Percentiles rank a stretch among this genome's conserved stretches.
These are phyloP conservation scores for Didymella glomerata DNA, from an alignment of 2,329 filamentous ascomycete genomes.

Conservation along the genomic window DNA sequence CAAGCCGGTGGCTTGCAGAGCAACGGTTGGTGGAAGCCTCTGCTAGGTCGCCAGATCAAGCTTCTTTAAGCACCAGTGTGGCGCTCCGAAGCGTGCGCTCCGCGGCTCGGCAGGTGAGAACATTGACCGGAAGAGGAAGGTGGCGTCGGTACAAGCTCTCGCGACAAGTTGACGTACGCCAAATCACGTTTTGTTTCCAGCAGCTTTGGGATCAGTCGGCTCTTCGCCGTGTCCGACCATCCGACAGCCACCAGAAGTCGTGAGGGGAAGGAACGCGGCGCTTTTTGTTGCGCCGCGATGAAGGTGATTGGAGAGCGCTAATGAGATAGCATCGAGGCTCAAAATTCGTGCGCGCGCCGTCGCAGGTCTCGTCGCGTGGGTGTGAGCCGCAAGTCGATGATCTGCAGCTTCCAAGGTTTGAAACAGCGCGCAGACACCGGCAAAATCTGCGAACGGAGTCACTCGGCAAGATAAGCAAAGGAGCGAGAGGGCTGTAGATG, in stretches of 20 bases:
- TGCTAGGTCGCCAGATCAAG: constrained; percentile 8
- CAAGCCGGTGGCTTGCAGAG: neutral
- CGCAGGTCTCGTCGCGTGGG: neutral
- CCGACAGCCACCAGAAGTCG: neutral
- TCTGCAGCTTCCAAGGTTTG: neutral
- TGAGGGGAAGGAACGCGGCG: neutral
- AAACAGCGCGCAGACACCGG: neutral
- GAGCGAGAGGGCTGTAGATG: neutral
- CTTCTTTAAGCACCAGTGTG: constrained; percentile 14
- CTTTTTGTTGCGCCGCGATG: neutral
- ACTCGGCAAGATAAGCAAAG: neutral
- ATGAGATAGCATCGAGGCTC: neutral
- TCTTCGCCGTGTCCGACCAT: neutral
- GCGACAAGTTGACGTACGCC: neutral
- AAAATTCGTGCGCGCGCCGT: neutral
- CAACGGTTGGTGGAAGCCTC: constrained; percentile 6
- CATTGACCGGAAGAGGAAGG: neutral
- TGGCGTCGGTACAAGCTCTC: neutral
- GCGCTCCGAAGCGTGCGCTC: constrained; percentile 8
- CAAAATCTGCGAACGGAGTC: neutral
- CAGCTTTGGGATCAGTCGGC: neutral
- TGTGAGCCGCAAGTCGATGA: neutral
- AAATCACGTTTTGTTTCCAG: neutral
- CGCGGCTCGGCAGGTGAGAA: constrained; percentile 11
- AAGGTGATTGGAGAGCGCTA: neutral